These are phyloP conservation scores for Fusarium sp. DNA, from an alignment of 2,329 filamentous ascomycete species.

Conservation along the genomic window DNA sequence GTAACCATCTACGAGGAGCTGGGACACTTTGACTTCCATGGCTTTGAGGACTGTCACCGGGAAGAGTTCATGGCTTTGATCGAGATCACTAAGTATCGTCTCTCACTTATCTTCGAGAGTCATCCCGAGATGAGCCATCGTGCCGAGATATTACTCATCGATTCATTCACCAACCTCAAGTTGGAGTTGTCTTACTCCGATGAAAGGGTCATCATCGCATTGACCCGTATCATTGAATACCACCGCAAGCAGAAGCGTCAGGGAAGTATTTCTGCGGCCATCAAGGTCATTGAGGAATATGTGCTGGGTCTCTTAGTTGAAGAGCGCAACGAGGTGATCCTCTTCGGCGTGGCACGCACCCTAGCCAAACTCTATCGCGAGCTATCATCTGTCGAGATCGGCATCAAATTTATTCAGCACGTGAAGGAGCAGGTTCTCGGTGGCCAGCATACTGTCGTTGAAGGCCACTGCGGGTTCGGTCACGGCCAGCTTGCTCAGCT, in stretches of 20 bases:
- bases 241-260: conserved; percentile 18
- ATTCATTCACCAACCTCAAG: neutral
- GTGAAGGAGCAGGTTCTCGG: conserved; percentile 7
- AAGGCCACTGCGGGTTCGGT: neutral
- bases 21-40: neutral
- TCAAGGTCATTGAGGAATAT: conserved; percentile 12
- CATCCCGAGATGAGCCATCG: conserved; percentile 1
- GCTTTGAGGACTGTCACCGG: neutral
- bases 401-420: conserved; percentile 13
- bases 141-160: neutral
- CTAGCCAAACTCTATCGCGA: conserved; percentile 9
- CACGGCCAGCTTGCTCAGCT: conserved; percentile 6
- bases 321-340: conserved; percentile 3
- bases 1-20: conserved; percentile 1
- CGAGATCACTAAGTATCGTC: conserved; percentile 10
- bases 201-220: neutral
- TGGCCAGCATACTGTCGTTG: neutral
- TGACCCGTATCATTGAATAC: conserved; percentile 7
- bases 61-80: neutral
- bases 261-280: neutral
- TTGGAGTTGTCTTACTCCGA: neutral
- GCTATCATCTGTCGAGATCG: conserved; percentile 4
- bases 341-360: neutral
- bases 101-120: neutral
- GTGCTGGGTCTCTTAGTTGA: neutral